Conservation (phyloP, 805 yeast species). For the Metschnikowia aberdeeniae region DNA sequence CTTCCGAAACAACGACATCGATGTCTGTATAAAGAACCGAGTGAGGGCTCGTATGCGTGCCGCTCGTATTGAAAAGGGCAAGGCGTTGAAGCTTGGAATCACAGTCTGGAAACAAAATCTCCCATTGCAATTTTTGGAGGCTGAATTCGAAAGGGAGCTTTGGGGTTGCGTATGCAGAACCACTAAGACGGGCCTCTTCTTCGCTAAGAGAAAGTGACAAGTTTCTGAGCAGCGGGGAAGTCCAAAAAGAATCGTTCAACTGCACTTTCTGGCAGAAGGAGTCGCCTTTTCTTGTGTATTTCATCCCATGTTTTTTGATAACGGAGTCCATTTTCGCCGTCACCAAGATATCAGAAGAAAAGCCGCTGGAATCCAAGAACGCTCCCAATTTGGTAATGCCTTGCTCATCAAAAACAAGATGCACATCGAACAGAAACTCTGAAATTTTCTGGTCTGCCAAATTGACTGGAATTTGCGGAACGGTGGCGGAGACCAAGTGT, state of each 20-base stretch:
- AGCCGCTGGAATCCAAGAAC: background rate
- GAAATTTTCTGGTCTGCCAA: conserved; percentile 20
- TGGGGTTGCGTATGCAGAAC: background rate
- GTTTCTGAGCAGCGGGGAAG: background rate
- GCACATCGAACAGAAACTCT: conserved; percentile 22
- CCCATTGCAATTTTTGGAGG: conserved; percentile 25
- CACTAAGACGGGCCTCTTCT: background rate
- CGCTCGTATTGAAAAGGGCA: conserved; percentile 23
- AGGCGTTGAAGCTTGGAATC: conserved; percentile 15
- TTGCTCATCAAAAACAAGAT: conserved; percentile 14
- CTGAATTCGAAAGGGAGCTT: conserved; percentile 4
- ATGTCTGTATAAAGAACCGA: conserved; percentile 15
- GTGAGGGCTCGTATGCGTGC: conserved; percentile 16
- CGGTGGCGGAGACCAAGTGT: conserved; percentile 23
- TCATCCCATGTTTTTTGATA: background rate
- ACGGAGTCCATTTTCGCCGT: conserved; percentile 2
- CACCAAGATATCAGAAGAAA: background rate
- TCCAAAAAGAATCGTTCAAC: background rate
- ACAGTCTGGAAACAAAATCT: conserved; percentile 27
- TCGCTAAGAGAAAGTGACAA: background rate
- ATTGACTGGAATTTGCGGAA: conserved; percentile 24
- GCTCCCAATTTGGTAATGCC: background rate
- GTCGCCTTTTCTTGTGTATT: background rate
- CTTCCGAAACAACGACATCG: conserved; percentile 17
- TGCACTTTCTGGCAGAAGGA: background rate